These are phyloP conservation scores for Sextonia rubra DNA, from an alignment of 164 flowering plant species.

Conservation along the genomic window DNA sequence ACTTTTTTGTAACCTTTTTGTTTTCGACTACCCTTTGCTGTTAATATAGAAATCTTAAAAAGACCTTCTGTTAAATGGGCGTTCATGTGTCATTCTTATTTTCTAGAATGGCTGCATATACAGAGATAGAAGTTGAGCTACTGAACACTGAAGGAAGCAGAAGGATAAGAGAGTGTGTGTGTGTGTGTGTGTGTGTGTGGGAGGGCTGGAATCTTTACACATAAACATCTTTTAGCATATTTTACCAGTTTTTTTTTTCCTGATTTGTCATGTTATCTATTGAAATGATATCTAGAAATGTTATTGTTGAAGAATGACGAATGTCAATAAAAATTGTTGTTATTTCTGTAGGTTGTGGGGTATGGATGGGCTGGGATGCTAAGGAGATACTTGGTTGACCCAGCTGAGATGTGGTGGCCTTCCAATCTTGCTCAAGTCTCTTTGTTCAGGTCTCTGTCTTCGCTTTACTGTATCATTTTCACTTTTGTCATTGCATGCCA, in stretches of 20 bases:
- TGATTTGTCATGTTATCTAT: neutral
- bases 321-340: neutral
- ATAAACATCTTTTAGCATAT: too few species aligned
- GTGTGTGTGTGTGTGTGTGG: too few species aligned
- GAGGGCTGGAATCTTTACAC: too few species aligned
- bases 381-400: constrained; percentile 74
- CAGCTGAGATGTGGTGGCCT: constrained; percentile 99
- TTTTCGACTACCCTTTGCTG: too few species aligned
- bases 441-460: constrained; percentile 54
- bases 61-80: too few species aligned
- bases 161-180: too few species aligned
- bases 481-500: neutral
- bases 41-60: too few species aligned
- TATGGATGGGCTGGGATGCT: constrained; percentile 98
- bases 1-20: too few species aligned
- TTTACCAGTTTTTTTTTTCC: neutral
- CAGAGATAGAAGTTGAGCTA: too few species aligned
- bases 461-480: neutral
- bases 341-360: constrained; percentile 58
- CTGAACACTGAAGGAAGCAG: too few species aligned
- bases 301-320: neutral
- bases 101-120: too few species aligned
- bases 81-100: too few species aligned
- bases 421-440: constrained; percentile 92
- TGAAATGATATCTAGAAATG: neutral